Percentiles rank a stretch among this genome's conserved stretches.
Conservation (phyloP, 2,329 filamentous ascomycete species). For the Westerdykella ornata region DNA sequence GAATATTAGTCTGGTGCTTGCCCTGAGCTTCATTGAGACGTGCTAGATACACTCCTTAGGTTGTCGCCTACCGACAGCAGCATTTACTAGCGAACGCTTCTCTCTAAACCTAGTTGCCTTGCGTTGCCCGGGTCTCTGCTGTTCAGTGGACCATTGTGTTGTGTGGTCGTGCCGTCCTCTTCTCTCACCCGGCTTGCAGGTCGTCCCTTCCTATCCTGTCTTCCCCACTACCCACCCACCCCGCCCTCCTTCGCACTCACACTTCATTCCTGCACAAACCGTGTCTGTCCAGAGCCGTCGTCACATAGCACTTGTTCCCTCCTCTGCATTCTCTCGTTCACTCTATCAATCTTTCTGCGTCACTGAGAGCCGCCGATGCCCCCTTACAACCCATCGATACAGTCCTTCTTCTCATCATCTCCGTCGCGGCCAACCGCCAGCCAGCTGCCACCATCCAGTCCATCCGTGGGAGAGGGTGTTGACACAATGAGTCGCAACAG, state of each 20-base stretch:
- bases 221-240: conserved; percentile 1
- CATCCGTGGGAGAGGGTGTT: not conserved
- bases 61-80: too few relatives aligned
- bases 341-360: not conserved
- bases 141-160: too few relatives aligned
- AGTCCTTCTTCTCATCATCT: conserved; percentile 38
- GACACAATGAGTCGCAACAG: not conserved
- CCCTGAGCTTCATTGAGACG: too few relatives aligned
- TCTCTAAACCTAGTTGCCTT: too few relatives aligned
- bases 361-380: not conserved
- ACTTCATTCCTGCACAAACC: not conserved
- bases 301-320: conserved; percentile 18
- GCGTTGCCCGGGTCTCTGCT: too few relatives aligned
- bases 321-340: not conserved
- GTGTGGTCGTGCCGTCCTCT: not conserved
- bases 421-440: conserved; percentile 15
- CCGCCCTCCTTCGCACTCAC: not conserved
- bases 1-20: too few relatives aligned
- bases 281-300: conserved; percentile 20
- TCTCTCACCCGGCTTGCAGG: conserved; percentile 5
- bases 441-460: conserved; percentile 1
- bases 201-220: not conserved
- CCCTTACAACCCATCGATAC: conserved; percentile 31
- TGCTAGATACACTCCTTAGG: too few relatives aligned
- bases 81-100: too few relatives aligned